phyloP scores from a whole-genome alignment of 371 early-diverging fungal species.

The Lichtheimia ramosa region DNA sequence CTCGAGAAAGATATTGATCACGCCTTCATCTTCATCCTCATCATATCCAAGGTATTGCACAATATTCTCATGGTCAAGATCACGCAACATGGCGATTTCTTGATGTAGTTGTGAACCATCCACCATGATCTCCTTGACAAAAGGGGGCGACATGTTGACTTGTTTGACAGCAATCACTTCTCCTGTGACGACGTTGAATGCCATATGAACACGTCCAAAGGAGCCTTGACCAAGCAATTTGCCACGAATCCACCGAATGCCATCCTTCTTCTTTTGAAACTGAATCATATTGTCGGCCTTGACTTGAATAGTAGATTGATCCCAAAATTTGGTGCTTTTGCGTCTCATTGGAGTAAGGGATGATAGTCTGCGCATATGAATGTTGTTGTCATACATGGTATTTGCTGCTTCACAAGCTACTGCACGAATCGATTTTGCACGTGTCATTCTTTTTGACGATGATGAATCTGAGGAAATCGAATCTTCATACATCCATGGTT shows the following conservation, averaged over 20 bases:
- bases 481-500: not conserved
- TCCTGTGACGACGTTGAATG: constrained; percentile 79
- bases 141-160: constrained; percentile 62
- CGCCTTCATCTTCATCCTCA: constrained; percentile 60
- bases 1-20: constrained; percentile 88
- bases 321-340: constrained; percentile 63
- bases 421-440: constrained; percentile 49
- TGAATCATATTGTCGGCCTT: constrained; percentile 12
- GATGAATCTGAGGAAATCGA: not conserved
- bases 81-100: constrained; percentile 85
- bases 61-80: constrained; percentile 79
- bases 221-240: constrained; percentile 94
- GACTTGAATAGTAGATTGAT: constrained; percentile 14
- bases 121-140: constrained; percentile 42
- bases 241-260: constrained; percentile 77
- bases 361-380: constrained; percentile 4
- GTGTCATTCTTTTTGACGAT: too few species aligned
- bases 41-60: constrained; percentile 79
- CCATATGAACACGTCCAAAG: constrained; percentile 95
- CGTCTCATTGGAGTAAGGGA: constrained; percentile 15
- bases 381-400: constrained; percentile 9
- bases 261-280: not conserved
- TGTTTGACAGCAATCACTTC: constrained; percentile 98
- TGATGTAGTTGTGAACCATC: constrained; percentile 53
- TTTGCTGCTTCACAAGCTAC: constrained; percentile 54